phyloP scores from a whole-genome alignment of 1,284 basidiomycete species.

The Phellopilus nigrolimitatus region DNA sequence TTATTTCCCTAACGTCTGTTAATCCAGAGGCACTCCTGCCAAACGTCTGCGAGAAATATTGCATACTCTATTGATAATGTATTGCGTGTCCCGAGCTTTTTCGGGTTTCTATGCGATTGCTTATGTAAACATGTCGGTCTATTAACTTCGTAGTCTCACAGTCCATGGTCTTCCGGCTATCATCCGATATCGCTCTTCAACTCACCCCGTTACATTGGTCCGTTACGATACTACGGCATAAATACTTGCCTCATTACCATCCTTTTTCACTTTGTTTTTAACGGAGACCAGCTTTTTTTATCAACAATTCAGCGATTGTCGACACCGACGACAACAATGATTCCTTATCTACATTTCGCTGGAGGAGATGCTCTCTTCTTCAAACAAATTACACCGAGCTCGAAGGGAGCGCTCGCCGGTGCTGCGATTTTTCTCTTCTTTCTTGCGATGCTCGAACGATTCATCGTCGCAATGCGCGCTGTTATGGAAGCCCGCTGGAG shows the following conservation, averaged over 20 bases:
- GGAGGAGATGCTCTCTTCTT: conserved; percentile 64
- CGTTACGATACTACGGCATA: not conserved
- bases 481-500: conserved; percentile 54
- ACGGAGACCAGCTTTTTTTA: conserved; percentile 24
- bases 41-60: no score
- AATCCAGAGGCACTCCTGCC: no score
- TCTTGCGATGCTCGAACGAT: conserved; percentile 65
- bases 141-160: no score
- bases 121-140: no score
- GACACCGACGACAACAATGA: conserved; percentile 39
- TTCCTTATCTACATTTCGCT: conserved; percentile 62
- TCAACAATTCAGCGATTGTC: conserved; percentile 17
- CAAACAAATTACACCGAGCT: conserved; percentile 59
- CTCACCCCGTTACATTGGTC: no score
- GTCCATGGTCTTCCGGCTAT: no score
- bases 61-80: no score
- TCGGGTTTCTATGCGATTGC: no score
- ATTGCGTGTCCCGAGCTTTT: no score
- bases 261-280: not conserved
- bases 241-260: not conserved
- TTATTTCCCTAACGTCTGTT: no score
- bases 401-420: conserved; percentile 63
- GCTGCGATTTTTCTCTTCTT: conserved; percentile 68
- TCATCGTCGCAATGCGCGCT: conserved; percentile 51
- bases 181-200: no score